Percentiles rank a stretch among this genome's conserved stretches.
Evolutionary conservation across 23 red algal genomes (phyloP).

Genomic region (Chondrus crispus): DNA sequence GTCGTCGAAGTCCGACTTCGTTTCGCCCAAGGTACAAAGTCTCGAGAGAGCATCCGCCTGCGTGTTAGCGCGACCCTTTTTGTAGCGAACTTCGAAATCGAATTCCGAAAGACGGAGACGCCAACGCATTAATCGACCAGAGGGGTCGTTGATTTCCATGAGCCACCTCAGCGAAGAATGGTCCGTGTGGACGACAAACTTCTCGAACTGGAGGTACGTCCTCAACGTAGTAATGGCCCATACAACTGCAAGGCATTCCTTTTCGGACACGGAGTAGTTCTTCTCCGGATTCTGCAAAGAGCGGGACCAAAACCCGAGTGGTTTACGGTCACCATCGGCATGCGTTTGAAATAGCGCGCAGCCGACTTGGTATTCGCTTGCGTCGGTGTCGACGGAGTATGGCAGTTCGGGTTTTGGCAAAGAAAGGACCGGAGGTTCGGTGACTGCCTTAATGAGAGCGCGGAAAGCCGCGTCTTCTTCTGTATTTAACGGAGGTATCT

Average conservation of each 20-base stretch:
- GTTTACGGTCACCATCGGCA: neutral
- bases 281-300: neutral
- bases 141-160: neutral
- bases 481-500: neutral
- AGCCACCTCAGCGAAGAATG: neutral
- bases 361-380: neutral
- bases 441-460: neutral
- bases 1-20: neutral
- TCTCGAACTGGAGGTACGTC: neutral
- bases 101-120: neutral
- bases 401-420: neutral
- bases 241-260: neutral
- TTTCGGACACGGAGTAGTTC: conserved; percentile 1
- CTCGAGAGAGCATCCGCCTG: conserved; percentile 1
- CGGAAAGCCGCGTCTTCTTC: neutral
- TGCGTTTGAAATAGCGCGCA: neutral
- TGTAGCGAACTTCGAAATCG: neutral
- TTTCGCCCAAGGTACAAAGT: neutral
- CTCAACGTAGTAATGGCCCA: neutral
- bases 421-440: neutral
- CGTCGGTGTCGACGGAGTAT: conserved; percentile 20
- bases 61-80: neutral
- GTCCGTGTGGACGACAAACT: neutral
- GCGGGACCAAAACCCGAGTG: neutral
- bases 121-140: neutral